A percentile compares a stretch with the other conserved stretches of the same genome.
phyloP scores from a whole-genome alignment of 441 rosid genomes.

The Erodium chrysanthum region DNA sequence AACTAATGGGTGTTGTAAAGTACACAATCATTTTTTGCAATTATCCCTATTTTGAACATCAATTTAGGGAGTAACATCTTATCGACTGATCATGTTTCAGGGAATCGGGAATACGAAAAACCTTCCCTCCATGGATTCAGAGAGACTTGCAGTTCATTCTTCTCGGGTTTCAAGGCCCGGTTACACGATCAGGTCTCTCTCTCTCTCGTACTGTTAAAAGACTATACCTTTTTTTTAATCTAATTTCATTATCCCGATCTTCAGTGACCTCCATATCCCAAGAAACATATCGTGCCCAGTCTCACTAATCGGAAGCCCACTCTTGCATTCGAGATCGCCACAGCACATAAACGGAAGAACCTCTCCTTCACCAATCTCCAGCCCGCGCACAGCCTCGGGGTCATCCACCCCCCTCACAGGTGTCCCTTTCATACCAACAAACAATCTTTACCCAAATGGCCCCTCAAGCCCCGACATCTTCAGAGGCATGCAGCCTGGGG shows the following conservation, averaged over 20 bases:
- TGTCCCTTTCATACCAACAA: slow-evolving; percentile 45
- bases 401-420: slow-evolving; percentile 61
- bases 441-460: slow-evolving; percentile 29
- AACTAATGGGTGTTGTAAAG: no score
- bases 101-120: slow-evolving; percentile 39
- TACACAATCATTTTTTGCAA: no score
- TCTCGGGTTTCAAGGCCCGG: slow-evolving; percentile 38
- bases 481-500: slow-evolving; percentile 40
- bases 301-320: slow-evolving; percentile 65
- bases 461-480: slow-evolving; percentile 36
- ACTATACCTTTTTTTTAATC: no score
- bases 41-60: no score
- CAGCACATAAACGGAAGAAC: slow-evolving; percentile 49
- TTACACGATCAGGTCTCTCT: slow-evolving; percentile 30
- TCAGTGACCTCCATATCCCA: slow-evolving; percentile 43
- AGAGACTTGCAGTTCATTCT: slow-evolving; percentile 53
- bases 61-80: no score
- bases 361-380: slow-evolving; percentile 68
- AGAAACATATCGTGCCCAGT: slow-evolving; percentile 66
- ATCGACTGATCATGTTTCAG: slow-evolving; percentile 32
- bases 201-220: slow-evolving; percentile 6
- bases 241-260: no score
- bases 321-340: slow-evolving; percentile 49
- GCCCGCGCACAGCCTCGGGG: slow-evolving; percentile 58
- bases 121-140: slow-evolving; percentile 36